Base-by-base conservation (phyloP, 192 early-diverging fungal species). In the Oehlia diaphana region DNA sequence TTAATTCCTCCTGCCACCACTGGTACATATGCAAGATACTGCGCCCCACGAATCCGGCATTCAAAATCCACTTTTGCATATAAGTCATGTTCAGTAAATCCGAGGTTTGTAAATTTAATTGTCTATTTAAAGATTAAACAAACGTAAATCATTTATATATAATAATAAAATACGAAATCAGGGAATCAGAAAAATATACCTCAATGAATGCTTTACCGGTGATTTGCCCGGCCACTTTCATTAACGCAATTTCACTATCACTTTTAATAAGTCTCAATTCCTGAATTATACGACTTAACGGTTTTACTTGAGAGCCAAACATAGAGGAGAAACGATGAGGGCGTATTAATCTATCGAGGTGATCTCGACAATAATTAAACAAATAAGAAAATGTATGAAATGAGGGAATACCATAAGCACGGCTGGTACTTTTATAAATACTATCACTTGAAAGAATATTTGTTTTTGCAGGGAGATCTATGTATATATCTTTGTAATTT, bases 1-100 rank as follows among this genome's bases (percentile, higher is more conserved):
- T 98, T 98, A 63, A 87, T 85, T 44, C 96, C 98, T 10, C 93
- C 90, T 0, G 97, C 98, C 26, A 99, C 95, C 5, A 99, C 98
- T 2, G 98, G 98, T 26, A 99, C 95, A 84, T 99, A 99, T 19
- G 95, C 94, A 33, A 96, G 84, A 49, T 90, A 87, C 47, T 86
- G 87, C 1, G 89, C 91, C 5, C 91, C 92, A 33, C 87, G 81
- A 82, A 85, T 85, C 67, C 88, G 80, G 66, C 90, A 91, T 35
- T 92, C 87, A 81, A 90, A 92, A 64, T 96, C 95, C 67, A 96
- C 89, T 62, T 90, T 90, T 13, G 92, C 89, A 70, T 92, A 90
- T 19, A 99, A 82, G 50, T 93, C 89, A 61, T 90, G 88, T 80
- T 99, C 97, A 64, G 89, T 84, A 12, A 89, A 80, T 33, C 89